These are phyloP conservation scores for Chaetoceros tenuissimus DNA, from an alignment of 108 stramenopile genomes.

Conservation along the genomic window DNA sequence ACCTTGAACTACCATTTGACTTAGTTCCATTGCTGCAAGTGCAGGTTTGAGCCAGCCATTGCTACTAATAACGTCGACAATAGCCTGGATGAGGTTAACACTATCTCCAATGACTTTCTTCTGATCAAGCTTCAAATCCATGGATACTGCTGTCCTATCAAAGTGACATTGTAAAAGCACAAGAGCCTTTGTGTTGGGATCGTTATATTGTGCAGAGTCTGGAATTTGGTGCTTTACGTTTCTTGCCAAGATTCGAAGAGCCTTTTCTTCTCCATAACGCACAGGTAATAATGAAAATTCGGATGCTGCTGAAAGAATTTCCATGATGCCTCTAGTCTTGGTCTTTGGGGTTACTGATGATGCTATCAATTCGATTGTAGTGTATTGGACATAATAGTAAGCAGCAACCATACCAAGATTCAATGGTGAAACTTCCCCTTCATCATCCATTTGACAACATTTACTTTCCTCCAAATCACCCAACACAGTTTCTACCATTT, in stretches of 20 bases:
- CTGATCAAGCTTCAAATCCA: conserved; percentile 80
- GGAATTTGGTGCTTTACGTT: conserved; percentile 77
- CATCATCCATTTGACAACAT: conserved; percentile 86
- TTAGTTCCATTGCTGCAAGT: conserved; percentile 96
- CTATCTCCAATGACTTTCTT: conserved; percentile 69
- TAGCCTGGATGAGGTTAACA: conserved; percentile 82
- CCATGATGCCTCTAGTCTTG: conserved; percentile 86
- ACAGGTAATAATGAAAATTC: conserved; percentile 85
- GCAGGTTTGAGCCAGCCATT: conserved; percentile 97
- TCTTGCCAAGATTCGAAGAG: conserved; percentile 72
- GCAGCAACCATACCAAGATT: conserved; percentile 99
- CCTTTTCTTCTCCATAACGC: conserved; percentile 89
- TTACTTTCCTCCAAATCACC: conserved; percentile 92
- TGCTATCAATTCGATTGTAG: conserved; percentile 95
- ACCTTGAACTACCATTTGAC: conserved; percentile 97
- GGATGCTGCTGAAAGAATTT: conserved; percentile 91
- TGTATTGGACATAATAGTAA: conserved; percentile 95
- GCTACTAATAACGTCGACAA: conserved; percentile 97
- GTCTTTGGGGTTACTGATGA: conserved; percentile 92
- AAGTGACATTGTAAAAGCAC: conserved; percentile 90
- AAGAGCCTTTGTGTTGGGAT: conserved; percentile 88
- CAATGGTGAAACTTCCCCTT: conserved; percentile 86
- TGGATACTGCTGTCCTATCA: conserved; percentile 64
- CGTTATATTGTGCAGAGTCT: conserved; percentile 49
- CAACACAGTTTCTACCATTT: conserved; percentile 94